phyloP scores from a whole-genome alignment of 805 yeast species.

The Maudiozyma pseudohumilis region DNA sequence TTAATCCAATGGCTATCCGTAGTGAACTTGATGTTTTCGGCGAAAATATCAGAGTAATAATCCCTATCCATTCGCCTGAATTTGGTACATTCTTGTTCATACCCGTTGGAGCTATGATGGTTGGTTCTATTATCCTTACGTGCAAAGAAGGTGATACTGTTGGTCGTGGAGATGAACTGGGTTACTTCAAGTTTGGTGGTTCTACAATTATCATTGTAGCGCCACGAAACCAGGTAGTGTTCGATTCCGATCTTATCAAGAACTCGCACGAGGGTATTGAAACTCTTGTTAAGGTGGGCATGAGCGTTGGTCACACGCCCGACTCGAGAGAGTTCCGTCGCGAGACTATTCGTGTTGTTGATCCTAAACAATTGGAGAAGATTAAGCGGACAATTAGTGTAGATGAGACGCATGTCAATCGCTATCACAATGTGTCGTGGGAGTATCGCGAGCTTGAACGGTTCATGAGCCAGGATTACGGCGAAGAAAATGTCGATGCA shows the following conservation, averaged over 20 bases:
- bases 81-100: constrained; percentile 73
- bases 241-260: constrained; percentile 63
- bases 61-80: constrained; percentile 65
- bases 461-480: constrained; percentile 6
- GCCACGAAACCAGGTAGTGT: constrained; percentile 38
- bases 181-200: constrained; percentile 95
- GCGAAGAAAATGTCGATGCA: not conserved
- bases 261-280: constrained; percentile 68
- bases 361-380: constrained; percentile 19
- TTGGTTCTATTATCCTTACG: constrained; percentile 75
- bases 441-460: constrained; percentile 18
- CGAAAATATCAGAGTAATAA: constrained; percentile 71
- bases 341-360: constrained; percentile 30
- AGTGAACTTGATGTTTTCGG: constrained; percentile 86
- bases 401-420: constrained; percentile 14
- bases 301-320: constrained; percentile 75
- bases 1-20: constrained; percentile 93
- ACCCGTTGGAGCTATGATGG: constrained; percentile 98
- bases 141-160: constrained; percentile 50
- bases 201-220: constrained; percentile 70
- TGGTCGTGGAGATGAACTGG: constrained; percentile 70
- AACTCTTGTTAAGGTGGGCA: constrained; percentile 81
- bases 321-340: constrained; percentile 41
- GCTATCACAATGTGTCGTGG: constrained; percentile 21
- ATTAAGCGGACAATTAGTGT: constrained; percentile 25